Base-by-base conservation (phyloP, 768 basidiomycete genomes). In the Hygrocybe punicea region DNA sequence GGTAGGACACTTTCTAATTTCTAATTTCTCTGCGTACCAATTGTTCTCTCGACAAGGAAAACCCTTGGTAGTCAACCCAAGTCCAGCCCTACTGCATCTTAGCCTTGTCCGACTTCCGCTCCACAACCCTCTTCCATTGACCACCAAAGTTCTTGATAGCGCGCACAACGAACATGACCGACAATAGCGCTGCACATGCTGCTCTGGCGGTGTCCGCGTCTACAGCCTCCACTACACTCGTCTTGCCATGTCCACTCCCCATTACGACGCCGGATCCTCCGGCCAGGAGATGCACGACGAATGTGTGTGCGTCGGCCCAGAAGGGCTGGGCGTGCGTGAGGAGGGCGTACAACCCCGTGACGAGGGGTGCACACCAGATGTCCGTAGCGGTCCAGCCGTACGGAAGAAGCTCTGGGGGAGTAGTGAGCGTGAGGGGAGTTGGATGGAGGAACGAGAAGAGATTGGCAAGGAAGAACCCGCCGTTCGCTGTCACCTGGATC, bases 361-460 rank as follows among this genome's bases (percentile, higher is more conserved):
- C 73, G 62, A 86, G 72, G 6, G 91, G 86, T 8, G 93, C 91
- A 69, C 83, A 83, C 93, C 93, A 96, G 29, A 93, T 69, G 67
- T 96, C 94, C 0, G 84, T 81, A 21, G 85, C 83, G 42, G 85
- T 87, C 93, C 93, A 96, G 11, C 94, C 94, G 56, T 87, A 87
- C 0, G 90, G 81, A 53, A 78, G 78, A 7, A 97, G 78, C 67
- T 95, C 93, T 0, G 85, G 78, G 1, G 94, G 93, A 0, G 91
- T 93, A 34, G 84, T 76, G 19, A 94, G 69, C 5, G 80, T 65
- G 57, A 91, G 76, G 0, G 86, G 75, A 5, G 84, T 84, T 0
- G 92, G 89, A 58, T 86, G 82, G 40, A 92, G 77, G 71, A 91
- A 83, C 36, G 86, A 87, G 73, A 87, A 81, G 47, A 87, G 74